phyloP scores from a whole-genome alignment of 2,329 filamentous ascomycete species.

The Aspergillus sp. region DNA sequence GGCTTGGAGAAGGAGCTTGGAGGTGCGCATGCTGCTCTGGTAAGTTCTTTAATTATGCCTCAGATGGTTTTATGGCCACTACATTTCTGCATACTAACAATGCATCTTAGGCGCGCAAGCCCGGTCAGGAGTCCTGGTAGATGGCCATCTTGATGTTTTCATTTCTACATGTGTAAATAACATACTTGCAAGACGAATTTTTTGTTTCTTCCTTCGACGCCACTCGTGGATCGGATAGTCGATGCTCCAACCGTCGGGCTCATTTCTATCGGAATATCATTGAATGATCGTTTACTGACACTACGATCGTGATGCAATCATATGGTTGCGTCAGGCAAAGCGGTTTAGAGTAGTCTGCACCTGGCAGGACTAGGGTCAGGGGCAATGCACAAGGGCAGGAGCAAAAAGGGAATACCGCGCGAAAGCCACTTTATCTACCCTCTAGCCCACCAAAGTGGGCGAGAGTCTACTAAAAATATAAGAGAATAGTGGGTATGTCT shows the following conservation, averaged over 20 bases:
- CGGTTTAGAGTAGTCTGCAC: too few relatives aligned
- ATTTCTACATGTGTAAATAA: conserved; percentile 27
- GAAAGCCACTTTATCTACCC: too few relatives aligned
- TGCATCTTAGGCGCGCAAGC: conserved; percentile 30
- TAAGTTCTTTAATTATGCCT: conserved; percentile 39
- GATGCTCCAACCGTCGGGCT: conserved; percentile 7
- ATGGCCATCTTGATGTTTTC: conserved; percentile 12
- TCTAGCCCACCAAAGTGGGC: too few relatives aligned
- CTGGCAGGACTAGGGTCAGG: too few relatives aligned
- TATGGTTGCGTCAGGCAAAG: too few relatives aligned
- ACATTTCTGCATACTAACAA: conserved; percentile 7
- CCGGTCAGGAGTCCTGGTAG: conserved; percentile 32
- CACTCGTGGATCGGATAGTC: conserved; percentile 20
- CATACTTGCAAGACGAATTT: conserved; percentile 32
- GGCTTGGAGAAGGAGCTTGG: conserved; percentile 71
- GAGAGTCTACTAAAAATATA: too few relatives aligned
- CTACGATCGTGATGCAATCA: too few relatives aligned
- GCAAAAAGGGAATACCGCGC: too few relatives aligned
- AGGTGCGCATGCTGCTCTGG: conserved; percentile 59
- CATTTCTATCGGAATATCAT: too few relatives aligned
- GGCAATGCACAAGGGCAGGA: too few relatives aligned
- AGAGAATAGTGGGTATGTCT: too few relatives aligned
- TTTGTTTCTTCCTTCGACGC: conserved; percentile 26
- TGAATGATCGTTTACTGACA: too few relatives aligned
- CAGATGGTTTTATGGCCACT: not conserved